Conservation (phyloP, 108 stramenopile species). For the Hondaea fermentalgiana region DNA sequence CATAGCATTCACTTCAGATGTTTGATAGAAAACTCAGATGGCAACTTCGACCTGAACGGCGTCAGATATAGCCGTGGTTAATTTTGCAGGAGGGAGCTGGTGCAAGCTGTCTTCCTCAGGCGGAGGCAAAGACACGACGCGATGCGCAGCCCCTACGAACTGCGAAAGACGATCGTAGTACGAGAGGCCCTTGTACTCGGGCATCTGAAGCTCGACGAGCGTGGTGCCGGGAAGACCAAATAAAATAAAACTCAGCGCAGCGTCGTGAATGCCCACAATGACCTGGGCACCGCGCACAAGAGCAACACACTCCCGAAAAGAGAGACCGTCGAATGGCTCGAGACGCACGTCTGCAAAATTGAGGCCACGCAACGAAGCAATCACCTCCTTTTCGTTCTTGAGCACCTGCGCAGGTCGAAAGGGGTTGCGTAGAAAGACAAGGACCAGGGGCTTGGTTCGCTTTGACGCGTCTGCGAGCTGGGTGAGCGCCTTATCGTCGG, state of each 20-base stretch:
- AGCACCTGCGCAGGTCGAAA: background rate
- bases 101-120: background rate
- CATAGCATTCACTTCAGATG: too few species aligned
- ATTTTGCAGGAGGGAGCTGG: background rate
- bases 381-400: background rate
- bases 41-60: background rate
- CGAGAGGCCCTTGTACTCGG: background rate
- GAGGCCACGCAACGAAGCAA: background rate
- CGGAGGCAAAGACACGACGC: background rate
- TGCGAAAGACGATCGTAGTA: background rate
- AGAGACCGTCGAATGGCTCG: background rate
- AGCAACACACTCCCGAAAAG: background rate
- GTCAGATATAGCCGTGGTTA: background rate
- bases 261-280: background rate
- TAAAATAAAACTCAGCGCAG: background rate
- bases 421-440: background rate
- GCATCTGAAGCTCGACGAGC: background rate
- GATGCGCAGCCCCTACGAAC: background rate
- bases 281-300: background rate
- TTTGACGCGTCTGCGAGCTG: background rate
- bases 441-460: background rate
- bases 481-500: background rate
- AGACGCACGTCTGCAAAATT: background rate
- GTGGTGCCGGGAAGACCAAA: background rate
- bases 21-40: too few species aligned